A percentile compares a stretch with the other conserved stretches of the same genome.
phyloP scores from a whole-genome alignment of 1,139 yeast species.

The Debaryomyces sp. region DNA sequence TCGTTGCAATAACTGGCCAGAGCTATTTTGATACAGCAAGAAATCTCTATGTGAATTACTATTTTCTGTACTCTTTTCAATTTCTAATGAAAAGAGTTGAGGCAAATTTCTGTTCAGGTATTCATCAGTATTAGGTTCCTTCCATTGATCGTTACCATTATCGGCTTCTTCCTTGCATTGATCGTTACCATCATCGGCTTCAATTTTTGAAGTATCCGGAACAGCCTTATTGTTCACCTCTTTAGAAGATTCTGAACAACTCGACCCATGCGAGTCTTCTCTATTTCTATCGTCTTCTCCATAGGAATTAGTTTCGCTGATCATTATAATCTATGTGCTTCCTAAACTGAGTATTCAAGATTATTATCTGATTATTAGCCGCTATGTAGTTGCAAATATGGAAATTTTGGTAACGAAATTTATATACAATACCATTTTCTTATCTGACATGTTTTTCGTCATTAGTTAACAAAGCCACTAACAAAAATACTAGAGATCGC shows the following conservation, averaged over 20 bases:
- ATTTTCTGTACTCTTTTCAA: too few species aligned
- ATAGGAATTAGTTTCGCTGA: background rate
- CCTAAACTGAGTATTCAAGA: background rate
- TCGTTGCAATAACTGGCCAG: background rate
- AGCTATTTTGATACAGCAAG: too few species aligned
- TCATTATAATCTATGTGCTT: background rate
- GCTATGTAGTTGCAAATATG: constrained; percentile 1
- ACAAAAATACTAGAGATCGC: too few species aligned
- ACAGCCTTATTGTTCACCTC: background rate
- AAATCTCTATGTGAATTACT: too few species aligned
- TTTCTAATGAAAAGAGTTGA: too few species aligned
- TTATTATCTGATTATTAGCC: background rate
- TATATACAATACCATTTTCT: constrained; percentile 2
- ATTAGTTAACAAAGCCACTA: too few species aligned
- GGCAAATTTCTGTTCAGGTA: background rate
- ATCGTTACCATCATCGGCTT: too few species aligned
- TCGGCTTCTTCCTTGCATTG: too few species aligned
- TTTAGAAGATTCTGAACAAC: background rate
- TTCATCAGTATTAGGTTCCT: background rate
- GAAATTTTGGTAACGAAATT: background rate
- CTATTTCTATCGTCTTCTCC: background rate
- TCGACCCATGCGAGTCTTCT: background rate
- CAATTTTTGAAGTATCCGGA: too few species aligned
- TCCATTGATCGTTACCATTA: too few species aligned
- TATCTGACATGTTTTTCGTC: background rate